Evolutionary conservation across 2,329 filamentous ascomycete genomes (phyloP), one percentile per base, ranked within the genome.

Genomic region (Didymella segeticola): DNA sequence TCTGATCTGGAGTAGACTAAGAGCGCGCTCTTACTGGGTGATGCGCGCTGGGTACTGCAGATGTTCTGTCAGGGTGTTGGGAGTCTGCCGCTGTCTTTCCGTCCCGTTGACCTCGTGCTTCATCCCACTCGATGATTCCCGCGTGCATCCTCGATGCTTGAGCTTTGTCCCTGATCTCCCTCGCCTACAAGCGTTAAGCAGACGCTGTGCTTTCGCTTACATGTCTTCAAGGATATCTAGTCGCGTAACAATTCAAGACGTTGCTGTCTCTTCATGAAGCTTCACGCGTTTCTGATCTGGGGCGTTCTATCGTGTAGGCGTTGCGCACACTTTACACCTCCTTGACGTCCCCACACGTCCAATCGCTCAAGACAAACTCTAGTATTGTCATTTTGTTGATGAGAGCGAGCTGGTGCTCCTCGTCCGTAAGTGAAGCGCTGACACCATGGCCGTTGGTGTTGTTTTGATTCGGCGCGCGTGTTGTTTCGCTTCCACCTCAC

Each of bases 11-110:
- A 50, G 53, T 56, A 55, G 23, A 56, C 47, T 38, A 49, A 53
- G 46, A 53, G 46, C 53, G 62, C 59, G 48, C 54, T 60, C 62
- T 63, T 59, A 62, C 51, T 61, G 60, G 61, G 56, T 54, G 58
- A 55, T 52, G 52, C 53, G 60, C 57, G 56, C 41, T 42, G 56
- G n/a, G 39, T 43, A 49, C 41, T 57, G 43, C 29, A 49, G 49
- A 47, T 34, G 37, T 58, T 60, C 49, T 60, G 59, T 68, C 61
- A 62, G 67, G 66, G 58, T 63, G 57, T 63, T 46, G 43, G 29
- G 43, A 47, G 53, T 49, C 53, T 55, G 62, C 58, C 63, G 58
- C 62, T 62, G 47, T 43, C 41, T 55, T 47, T 57, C 56, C 55
- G 48, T 53, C 50, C 53, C 54, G 50, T 59, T 47, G 39, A 50